Base-by-base conservation (phyloP, 2,329 filamentous ascomycete genomes). In the Botrytis pseudocinerea region DNA sequence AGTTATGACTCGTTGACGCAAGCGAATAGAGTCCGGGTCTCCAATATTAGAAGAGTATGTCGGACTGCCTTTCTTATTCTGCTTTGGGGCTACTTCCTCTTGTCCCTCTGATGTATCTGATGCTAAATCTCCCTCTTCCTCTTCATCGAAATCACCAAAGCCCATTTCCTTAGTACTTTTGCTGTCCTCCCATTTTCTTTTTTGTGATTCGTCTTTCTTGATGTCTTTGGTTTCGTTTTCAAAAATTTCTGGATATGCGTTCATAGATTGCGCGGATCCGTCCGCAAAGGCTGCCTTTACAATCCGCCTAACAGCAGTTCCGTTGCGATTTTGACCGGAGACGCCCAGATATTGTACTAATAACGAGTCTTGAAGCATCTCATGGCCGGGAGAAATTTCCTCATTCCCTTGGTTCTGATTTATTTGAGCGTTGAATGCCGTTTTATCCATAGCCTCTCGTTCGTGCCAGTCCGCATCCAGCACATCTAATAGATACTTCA, bases 401-500 rank as follows among this genome's bases (percentile, higher is more conserved):
- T 72, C 57, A 7, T 75, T 76, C 22, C 80, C 77, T 1, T 78
- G 72, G 16, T 76, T 81, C 80, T 25, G 59, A 79, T 62, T 83
- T 82, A 25, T 28, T 38, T 70, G 44, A 40, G 22, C 32, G 28
- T 38, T 28, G 42, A 78, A 16, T 69, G 70, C 46, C 35, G 42
- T 32, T 20, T 59, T 76, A 71, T 90, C 88, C 61, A 85, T 80
- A 14, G 85, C 83, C 69, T 87, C 80, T 9, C 90, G 85, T 74
- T 90, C 88, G 9, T 86, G 81, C 81, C 92, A 90, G 78, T 97
- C 93, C 4, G 85, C 84, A 76, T 96, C 91, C 20, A 98, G 83
- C 10, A 92, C 89, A 78, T 95, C 92, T 8, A 97, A 82, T 86
- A 97, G 92, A 75, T 92, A 90, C 48, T 91, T 88, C 22, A 98